Evolutionary conservation across 495 filamentous ascomycete species (phyloP).

Genomic region (Amphirosellinia nigrospora): DNA sequence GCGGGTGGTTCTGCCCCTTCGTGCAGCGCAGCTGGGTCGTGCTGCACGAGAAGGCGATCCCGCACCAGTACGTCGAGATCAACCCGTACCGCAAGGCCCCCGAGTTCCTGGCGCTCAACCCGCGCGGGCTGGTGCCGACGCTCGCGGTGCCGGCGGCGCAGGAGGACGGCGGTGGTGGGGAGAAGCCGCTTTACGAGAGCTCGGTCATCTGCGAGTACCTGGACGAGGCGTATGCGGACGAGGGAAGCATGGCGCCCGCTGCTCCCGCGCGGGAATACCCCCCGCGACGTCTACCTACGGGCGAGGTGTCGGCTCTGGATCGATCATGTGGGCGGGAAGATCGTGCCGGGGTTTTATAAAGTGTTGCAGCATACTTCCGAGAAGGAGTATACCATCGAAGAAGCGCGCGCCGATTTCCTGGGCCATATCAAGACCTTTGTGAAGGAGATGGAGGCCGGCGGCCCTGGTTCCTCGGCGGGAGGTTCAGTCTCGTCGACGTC

Average conservation of each 20-base stretch:
- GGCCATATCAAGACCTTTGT: constrained; percentile 60
- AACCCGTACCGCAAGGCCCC: constrained; percentile 73
- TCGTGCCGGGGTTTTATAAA: constrained; percentile 68
- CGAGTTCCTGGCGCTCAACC: constrained; percentile 69
- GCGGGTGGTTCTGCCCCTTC: constrained; percentile 60
- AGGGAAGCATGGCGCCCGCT: constrained; percentile 45
- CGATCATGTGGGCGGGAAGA: constrained; percentile 66
- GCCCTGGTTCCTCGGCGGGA: constrained; percentile 67
- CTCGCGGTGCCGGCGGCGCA: constrained; percentile 44
- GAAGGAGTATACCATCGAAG: constrained; percentile 50
- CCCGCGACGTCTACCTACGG: constrained; percentile 58
- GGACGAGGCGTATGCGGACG: constrained; percentile 63
- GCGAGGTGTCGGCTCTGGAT: constrained; percentile 71
- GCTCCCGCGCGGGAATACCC: constrained; percentile 44
- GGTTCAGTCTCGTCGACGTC: constrained; percentile 65
- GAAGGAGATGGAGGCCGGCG: constrained; percentile 60
- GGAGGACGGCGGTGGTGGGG: constrained; percentile 25
- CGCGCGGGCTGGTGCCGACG: constrained; percentile 72
- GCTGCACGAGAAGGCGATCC: constrained; percentile 72
- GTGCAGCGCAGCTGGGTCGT: constrained; percentile 72
- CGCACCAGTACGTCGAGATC: constrained; percentile 75
- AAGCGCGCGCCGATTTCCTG: constrained; percentile 57
- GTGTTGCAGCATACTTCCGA: constrained; percentile 67
- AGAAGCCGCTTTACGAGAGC: constrained; percentile 69
- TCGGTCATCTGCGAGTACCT: constrained; percentile 72